Percentiles rank a stretch among this genome's conserved stretches.
These are phyloP conservation scores for Tylopilus rubrobrunneus DNA, from an alignment of 768 basidiomycete species.

Conservation along the genomic window DNA sequence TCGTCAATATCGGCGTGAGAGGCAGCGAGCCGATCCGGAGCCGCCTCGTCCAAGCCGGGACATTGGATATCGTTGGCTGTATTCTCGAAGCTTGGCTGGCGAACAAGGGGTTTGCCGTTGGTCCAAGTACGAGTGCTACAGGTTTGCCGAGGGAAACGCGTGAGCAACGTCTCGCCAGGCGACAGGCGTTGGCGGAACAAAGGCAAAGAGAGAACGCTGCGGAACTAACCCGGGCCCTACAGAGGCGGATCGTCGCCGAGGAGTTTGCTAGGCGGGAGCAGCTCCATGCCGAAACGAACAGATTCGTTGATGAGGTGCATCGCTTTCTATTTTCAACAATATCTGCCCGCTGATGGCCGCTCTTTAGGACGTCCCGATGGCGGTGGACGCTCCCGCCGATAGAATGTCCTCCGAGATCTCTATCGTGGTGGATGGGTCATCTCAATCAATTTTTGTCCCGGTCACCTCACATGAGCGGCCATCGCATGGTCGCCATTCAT, in stretches of 20 bases:
- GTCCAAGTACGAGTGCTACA: conserved; percentile 72
- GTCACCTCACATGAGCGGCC: conserved; percentile 20
- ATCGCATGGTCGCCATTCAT: conserved; percentile 18
- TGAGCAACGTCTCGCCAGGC: conserved; percentile 65
- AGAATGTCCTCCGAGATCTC: conserved; percentile 19
- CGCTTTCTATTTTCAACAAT: neutral
- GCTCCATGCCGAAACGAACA: conserved; percentile 3
- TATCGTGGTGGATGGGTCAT: conserved; percentile 19
- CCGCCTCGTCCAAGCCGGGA: conserved; percentile 92
- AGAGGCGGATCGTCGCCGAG: conserved; percentile 43
- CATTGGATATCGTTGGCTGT: conserved; percentile 88
- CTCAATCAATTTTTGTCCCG: conserved; percentile 13
- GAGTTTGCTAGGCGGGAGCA: conserved; percentile 21
- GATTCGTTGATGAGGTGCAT: conserved; percentile 25
- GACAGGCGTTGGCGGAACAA: conserved; percentile 52
- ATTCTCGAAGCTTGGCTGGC: conserved; percentile 92
- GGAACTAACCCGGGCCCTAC: conserved; percentile 55
- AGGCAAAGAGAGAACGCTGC: conserved; percentile 54
- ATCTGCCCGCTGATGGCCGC: conserved; percentile 7
- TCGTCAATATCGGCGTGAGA: conserved; percentile 95
- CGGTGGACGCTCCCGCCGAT: conserved; percentile 22
- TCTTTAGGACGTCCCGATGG: conserved; percentile 34
- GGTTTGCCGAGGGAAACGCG: conserved; percentile 71
- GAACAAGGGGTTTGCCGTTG: conserved; percentile 82
- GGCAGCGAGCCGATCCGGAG: conserved; percentile 91